phyloP scores from a whole-genome alignment of 73 alveolate species.

The Tetrahymena elliotti region DNA sequence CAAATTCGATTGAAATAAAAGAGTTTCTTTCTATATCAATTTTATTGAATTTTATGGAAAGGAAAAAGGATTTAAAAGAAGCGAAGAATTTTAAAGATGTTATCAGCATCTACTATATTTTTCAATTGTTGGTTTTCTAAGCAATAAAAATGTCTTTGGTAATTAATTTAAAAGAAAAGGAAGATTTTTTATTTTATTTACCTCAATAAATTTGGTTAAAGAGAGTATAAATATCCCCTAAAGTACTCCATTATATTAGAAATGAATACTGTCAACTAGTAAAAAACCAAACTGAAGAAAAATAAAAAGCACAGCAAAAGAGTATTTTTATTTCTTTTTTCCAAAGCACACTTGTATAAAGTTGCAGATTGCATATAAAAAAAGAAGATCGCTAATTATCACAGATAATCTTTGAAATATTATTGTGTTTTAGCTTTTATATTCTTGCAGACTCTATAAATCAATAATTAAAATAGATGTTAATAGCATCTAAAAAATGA shows the following conservation, averaged over 20 bases:
- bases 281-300: slow-evolving; percentile 55
- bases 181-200: background rate
- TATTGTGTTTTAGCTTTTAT: slow-evolving; percentile 40
- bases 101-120: too few species aligned
- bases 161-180: background rate
- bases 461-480: too few species aligned
- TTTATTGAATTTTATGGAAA: too few species aligned
- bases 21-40: too few species aligned
- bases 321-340: background rate
- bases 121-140: too few species aligned
- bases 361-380: slow-evolving; percentile 53
- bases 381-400: slow-evolving; percentile 67
- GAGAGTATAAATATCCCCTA: slow-evolving; percentile 65
- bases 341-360: background rate
- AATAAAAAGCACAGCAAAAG: slow-evolving; percentile 3
- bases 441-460: slow-evolving; percentile 38
- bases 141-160: background rate
- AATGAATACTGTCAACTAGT: slow-evolving; percentile 76
- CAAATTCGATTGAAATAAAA: background rate
- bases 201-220: slow-evolving; percentile 52
- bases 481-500: too few species aligned
- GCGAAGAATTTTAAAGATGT: too few species aligned
- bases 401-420: slow-evolving; percentile 71
- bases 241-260: slow-evolving; percentile 74
- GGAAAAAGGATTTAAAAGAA: too few species aligned